Conservation (phyloP, 371 early-diverging fungal species). For the Fennellomyces sp. region DNA sequence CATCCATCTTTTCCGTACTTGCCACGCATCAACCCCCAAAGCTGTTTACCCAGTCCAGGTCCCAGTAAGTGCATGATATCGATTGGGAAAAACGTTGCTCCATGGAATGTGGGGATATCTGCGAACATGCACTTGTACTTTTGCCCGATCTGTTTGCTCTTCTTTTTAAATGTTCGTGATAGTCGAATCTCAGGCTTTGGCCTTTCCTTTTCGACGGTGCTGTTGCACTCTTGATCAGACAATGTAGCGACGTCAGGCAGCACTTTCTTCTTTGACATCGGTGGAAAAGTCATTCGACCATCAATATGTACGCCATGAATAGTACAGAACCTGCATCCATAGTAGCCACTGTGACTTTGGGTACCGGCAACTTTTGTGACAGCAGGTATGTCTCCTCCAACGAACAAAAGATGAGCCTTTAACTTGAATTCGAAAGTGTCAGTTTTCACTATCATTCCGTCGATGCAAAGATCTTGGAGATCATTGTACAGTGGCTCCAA, state of each 20-base stretch:
- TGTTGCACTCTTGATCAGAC: no score
- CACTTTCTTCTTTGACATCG: no score
- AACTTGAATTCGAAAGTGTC: not conserved
- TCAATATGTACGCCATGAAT: no score
- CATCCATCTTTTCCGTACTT: not conserved
- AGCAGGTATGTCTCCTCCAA: not conserved
- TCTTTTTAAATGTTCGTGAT: no score
- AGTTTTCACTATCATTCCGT: not conserved
- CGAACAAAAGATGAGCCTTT: not conserved
- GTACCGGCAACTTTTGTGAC: not conserved
- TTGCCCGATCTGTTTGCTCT: no score
- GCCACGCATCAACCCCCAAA: not conserved
- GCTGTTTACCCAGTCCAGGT: not conserved
- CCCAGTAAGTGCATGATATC: constrained; percentile 2
- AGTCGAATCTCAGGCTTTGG: no score
- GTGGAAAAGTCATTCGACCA: no score
- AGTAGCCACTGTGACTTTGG: not conserved
- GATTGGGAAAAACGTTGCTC: not conserved
- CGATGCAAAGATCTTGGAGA: no score
- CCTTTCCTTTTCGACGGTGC: no score
- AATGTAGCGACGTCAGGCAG: no score
- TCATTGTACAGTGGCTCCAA: not conserved
- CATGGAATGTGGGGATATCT: not conserved
- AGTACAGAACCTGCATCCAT: not conserved
- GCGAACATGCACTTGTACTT: no score